A percentile compares a stretch with the other conserved stretches of the same genome.
phyloP scores from a whole-genome alignment of 1,139 yeast species.

The Casaregolazyma lundiana region DNA sequence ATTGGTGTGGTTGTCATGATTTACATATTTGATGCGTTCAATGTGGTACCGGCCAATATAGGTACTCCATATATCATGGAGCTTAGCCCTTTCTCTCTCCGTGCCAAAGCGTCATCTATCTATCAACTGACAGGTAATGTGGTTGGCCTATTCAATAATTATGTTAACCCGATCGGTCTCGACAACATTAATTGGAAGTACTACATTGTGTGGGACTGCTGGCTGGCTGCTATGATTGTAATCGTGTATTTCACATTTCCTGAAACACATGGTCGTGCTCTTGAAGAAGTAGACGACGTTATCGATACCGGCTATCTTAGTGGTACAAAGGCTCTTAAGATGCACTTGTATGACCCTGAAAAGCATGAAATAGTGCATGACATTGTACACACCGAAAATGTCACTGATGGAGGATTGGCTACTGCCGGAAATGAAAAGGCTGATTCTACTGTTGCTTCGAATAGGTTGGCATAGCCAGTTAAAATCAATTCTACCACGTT shows the following conservation, averaged over 20 bases:
- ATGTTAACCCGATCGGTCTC: slow-evolving; percentile 38
- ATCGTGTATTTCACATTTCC: slow-evolving; percentile 81
- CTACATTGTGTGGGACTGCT: slow-evolving; percentile 29
- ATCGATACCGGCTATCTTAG: no score
- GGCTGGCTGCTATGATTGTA: slow-evolving; percentile 19
- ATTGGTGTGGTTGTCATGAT: slow-evolving; percentile 3
- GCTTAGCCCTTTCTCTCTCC: slow-evolving; percentile 33
- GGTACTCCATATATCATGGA: slow-evolving; percentile 30
- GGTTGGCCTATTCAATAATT: slow-evolving; percentile 40
- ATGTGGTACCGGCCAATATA: slow-evolving; percentile 4
- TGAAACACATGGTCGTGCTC: slow-evolving; percentile 82
- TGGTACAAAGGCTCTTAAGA: no score
- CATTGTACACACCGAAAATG: no score
- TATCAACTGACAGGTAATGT: slow-evolving; percentile 26
- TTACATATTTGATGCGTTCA: slow-evolving; percentile 1
- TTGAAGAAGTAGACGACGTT: slow-evolving; percentile 64
- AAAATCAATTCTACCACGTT: no score
- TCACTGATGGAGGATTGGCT: no score
- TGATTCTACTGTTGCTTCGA: no score
- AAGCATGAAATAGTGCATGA: no score
- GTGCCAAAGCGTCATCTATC: slow-evolving; percentile 30
- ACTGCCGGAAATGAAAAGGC: no score
- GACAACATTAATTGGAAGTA: slow-evolving; percentile 8
- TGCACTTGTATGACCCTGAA: no score
- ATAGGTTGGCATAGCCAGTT: no score